phyloP scores from a whole-genome alignment of 768 basidiomycete genomes.

The Fistulinella prunicolor region DNA sequence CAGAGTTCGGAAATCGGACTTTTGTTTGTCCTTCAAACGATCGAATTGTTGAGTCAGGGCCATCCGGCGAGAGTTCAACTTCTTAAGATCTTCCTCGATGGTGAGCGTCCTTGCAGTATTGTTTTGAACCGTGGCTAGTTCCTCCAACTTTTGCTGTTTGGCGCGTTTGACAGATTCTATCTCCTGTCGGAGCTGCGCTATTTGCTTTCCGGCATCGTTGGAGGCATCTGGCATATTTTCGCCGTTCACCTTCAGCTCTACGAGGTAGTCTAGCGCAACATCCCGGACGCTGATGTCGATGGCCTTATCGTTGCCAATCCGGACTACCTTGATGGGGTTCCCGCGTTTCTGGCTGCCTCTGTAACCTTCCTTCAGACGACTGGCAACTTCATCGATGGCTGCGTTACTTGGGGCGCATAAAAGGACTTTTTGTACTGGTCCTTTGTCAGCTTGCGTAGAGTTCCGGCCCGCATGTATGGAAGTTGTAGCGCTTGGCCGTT shows the following conservation, averaged over 20 bases:
- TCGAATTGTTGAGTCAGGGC: constrained; percentile 68
- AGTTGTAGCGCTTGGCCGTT: constrained; percentile 48
- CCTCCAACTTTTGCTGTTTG: constrained; percentile 57
- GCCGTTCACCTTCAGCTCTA: constrained; percentile 68
- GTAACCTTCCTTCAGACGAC: constrained; percentile 79
- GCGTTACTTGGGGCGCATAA: constrained; percentile 98
- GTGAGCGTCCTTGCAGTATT: constrained; percentile 50
- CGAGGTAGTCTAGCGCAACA: constrained; percentile 81
- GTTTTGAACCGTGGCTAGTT: constrained; percentile 54
- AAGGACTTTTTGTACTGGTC: constrained; percentile 66
- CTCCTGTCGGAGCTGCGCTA: constrained; percentile 58
- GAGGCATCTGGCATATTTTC: constrained; percentile 36
- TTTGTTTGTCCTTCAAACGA: constrained; percentile 76
- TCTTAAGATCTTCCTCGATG: constrained; percentile 71
- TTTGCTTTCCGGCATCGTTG: constrained; percentile 55
- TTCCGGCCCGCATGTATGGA: constrained; percentile 48
- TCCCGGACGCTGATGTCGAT: constrained; percentile 81
- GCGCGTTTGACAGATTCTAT: constrained; percentile 64
- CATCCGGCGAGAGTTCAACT: constrained; percentile 62
- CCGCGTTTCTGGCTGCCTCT: constrained; percentile 52
- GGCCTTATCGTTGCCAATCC: constrained; percentile 75
- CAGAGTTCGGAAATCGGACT: constrained; percentile 73
- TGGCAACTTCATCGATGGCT: constrained; percentile 94
- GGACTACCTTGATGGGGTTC: constrained; percentile 75
- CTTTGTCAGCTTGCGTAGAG: constrained; percentile 39